Base-by-base conservation (phyloP, 352 stramenopile species). In the Globisporangium perplexum region DNA sequence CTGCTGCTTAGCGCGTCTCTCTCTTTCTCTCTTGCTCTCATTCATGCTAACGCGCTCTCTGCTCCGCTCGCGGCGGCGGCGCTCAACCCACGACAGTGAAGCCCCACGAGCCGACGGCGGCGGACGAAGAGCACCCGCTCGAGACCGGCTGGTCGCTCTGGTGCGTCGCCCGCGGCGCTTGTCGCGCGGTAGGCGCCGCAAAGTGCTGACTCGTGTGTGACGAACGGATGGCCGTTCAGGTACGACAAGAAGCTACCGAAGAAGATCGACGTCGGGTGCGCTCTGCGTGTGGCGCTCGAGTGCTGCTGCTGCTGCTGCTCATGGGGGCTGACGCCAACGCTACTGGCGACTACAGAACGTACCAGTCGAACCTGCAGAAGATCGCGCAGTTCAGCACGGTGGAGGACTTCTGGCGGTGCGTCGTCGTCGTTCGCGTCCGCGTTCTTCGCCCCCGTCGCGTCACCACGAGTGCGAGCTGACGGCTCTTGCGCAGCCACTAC, bases 221-320 rank as follows among this genome's bases (percentile, higher is more conserved):
- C 23, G n/a, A 31, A 31, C 71, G 43, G 35, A 22, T 18, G 20
- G 23, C 11, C 38, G n/a, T 2, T 30, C 77, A 96, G 88, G 88
- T 97, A 96, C 62, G 90, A 97, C 77, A 96, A 96, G 74, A 97
- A 97, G 69, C 80, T 96, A 64, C 81, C 84, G 36, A 93, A 92
- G 71, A 91, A 92, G 57, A 93, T 88, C 63, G 82, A 95, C 64
- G 74, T 93, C 36, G 80, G 78, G 79, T 94, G 72, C 58, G 74
- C 72, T 18, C 1, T 26, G n/a, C 7, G 2, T 35, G 10, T 12
- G 7, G 22, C 14, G n/a, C n/a, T n/a, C n/a, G 18, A 42, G 14
- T 36, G 18, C 10, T 23, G 57, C 46, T 39, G 8, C 7, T 39
- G 7, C 42, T 20, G 41, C n/a, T n/a, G n/a, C n/a, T n/a, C n/a